phyloP scores from a whole-genome alignment of 441 rosid genomes.

The Populus tomentosa region DNA sequence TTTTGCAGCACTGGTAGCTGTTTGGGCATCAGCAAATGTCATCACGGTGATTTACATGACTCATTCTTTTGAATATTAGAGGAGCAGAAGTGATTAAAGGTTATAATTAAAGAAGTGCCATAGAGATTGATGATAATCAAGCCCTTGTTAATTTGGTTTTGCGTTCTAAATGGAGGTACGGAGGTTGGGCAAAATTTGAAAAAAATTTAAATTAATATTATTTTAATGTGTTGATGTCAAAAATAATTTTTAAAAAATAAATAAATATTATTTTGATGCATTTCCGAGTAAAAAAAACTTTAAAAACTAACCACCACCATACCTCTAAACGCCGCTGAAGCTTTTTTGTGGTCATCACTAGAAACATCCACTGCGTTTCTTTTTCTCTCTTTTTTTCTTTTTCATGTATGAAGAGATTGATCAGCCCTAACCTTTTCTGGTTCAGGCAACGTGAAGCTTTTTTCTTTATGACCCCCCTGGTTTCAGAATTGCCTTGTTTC shows the following conservation, averaged over 20 bases:
- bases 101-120: neutral
- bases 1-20: conserved; percentile 60
- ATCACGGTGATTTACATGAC: conserved; percentile 40
- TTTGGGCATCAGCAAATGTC: conserved; percentile 75
- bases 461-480: neutral
- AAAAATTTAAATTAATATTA: too few relatives aligned
- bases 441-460: neutral
- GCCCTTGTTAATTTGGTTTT: too few relatives aligned
- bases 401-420: neutral
- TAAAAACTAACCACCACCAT: too few relatives aligned
- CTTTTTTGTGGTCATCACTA: neutral
- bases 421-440: neutral
- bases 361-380: neutral
- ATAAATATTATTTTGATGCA: too few relatives aligned
- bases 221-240: too few relatives aligned
- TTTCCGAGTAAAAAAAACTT: too few relatives aligned
- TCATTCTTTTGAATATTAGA: conserved; percentile 2
- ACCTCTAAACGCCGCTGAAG: neutral
- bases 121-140: neutral
- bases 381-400: neutral
- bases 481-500: neutral
- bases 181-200: too few relatives aligned
- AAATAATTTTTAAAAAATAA: too few relatives aligned
- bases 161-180: too few relatives aligned
- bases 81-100: neutral